phyloP scores from a whole-genome alignment of 768 basidiomycete genomes.

The Suillus alpinus region DNA sequence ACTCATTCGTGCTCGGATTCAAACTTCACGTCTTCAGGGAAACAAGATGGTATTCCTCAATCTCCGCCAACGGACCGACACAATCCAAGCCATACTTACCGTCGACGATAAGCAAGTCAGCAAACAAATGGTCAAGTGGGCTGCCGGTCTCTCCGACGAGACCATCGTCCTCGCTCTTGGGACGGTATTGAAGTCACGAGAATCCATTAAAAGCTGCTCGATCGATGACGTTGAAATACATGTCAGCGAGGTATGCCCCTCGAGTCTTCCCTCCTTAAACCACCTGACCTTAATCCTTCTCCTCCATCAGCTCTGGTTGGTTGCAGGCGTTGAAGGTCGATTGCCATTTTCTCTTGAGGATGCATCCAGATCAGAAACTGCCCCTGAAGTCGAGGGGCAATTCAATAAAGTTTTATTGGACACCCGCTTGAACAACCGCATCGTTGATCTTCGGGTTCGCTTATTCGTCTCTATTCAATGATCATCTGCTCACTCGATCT shows the following conservation, averaged over 20 bases:
- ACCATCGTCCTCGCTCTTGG: conserved; percentile 92
- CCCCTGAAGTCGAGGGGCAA: conserved; percentile 58
- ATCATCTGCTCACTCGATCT: conserved; percentile 8
- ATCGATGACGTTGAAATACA: conserved; percentile 87
- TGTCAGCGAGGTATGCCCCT: conserved; percentile 63
- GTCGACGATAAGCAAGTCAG: conserved; percentile 76
- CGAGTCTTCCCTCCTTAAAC: neutral
- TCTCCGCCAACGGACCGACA: conserved; percentile 81
- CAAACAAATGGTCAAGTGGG: conserved; percentile 98
- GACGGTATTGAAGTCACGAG: conserved; percentile 69
- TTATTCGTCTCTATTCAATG: neutral
- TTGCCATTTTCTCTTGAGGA: conserved; percentile 94
- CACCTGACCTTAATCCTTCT: neutral
- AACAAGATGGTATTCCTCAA: conserved; percentile 95
- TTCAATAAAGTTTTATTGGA: conserved; percentile 85
- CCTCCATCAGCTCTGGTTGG: conserved; percentile 63
- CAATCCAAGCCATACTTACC: conserved; percentile 82
- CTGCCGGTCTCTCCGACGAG: conserved; percentile 72
- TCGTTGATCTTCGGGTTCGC: conserved; percentile 88
- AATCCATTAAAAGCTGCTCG: conserved; percentile 88
- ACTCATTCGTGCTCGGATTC: conserved; percentile 84
- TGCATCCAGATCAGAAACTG: conserved; percentile 79
- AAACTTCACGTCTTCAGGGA: conserved; percentile 88
- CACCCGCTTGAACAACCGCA: conserved; percentile 91
- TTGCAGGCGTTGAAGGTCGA: conserved; percentile 74